Conservation (phyloP, 1,284 basidiomycete species). For the Tilletia setariae region DNA sequence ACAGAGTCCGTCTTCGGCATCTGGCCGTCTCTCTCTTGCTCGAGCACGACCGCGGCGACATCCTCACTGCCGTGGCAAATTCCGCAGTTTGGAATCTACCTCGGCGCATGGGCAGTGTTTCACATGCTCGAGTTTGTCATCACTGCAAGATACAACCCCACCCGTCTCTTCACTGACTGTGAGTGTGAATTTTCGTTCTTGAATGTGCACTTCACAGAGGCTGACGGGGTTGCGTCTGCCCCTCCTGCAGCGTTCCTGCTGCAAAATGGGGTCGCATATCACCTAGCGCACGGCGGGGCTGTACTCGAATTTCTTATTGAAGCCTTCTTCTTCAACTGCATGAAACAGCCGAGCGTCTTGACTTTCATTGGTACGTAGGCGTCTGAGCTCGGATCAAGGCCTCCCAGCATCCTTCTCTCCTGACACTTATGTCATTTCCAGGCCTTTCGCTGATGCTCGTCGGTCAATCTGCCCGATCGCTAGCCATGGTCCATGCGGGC, state of each 20-base stretch:
- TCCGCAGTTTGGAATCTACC: constrained; percentile 37
- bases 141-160: constrained; percentile 90
- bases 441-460: constrained; percentile 66
- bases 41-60: background rate
- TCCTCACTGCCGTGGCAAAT: background rate
- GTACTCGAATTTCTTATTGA: constrained; percentile 72
- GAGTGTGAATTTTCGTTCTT: constrained; percentile 31
- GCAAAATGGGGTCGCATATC: constrained; percentile 83
- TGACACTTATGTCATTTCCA: constrained; percentile 53
- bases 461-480: constrained; percentile 76
- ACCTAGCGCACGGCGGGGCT: constrained; percentile 75
- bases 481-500: constrained; percentile 92
- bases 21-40: background rate
- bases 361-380: constrained; percentile 17
- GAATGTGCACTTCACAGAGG: background rate
- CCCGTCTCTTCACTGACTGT: constrained; percentile 91
- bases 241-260: constrained; percentile 75
- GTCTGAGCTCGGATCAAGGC: background rate
- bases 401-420: background rate
- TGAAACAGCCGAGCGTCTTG: constrained; percentile 15
- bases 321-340: constrained; percentile 20
- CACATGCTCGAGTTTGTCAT: constrained; percentile 93
- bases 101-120: constrained; percentile 60
- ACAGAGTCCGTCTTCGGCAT: background rate
- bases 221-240: background rate